A percentile compares a stretch with the other conserved stretches of the same genome.
Conservation (phyloP, 495 filamentous ascomycete species). For the Evernia prunastri region DNA sequence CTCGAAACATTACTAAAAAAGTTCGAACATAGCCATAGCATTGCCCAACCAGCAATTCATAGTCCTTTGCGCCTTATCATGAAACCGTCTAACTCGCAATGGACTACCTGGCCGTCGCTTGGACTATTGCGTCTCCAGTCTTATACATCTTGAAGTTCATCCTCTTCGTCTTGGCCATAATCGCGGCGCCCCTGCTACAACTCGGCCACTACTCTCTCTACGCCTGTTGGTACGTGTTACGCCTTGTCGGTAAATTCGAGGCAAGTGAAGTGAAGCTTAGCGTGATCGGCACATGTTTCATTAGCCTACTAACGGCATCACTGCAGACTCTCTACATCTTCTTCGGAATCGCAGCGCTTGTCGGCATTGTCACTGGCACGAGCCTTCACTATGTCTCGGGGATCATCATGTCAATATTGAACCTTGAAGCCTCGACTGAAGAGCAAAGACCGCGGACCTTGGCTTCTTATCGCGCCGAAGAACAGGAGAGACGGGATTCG, state of each 20-base stretch:
- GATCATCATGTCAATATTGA: constrained; percentile 15
- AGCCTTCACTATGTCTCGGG: constrained; percentile 39
- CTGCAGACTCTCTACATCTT: constrained; percentile 58
- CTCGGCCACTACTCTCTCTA: constrained; percentile 35
- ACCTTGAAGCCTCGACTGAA: constrained; percentile 13
- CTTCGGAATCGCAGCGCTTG: constrained; percentile 51
- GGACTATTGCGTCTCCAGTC: constrained; percentile 34
- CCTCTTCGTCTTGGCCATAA: constrained; percentile 28
- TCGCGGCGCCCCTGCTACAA: constrained; percentile 44
- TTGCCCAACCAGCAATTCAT: not conserved
- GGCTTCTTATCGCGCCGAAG: constrained; percentile 18
- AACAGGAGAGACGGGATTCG: constrained; percentile 7
- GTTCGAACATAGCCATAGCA: not conserved
- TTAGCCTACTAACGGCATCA: constrained; percentile 27
- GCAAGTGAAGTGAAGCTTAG: constrained; percentile 38
- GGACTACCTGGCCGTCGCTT: constrained; percentile 28
- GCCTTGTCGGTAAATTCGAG: constrained; percentile 55
- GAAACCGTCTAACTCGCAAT: constrained; percentile 17
- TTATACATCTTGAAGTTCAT: constrained; percentile 27
- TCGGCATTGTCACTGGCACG: constrained; percentile 48
- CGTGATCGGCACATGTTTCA: constrained; percentile 9
- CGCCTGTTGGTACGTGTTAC: constrained; percentile 36
- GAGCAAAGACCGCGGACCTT: constrained; percentile 13
- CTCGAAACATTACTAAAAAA: no score
- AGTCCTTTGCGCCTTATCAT: constrained; percentile 22